These are phyloP conservation scores for Asclepias syriaca DNA, from an alignment of 257 asterid species.

Conservation along the genomic window DNA sequence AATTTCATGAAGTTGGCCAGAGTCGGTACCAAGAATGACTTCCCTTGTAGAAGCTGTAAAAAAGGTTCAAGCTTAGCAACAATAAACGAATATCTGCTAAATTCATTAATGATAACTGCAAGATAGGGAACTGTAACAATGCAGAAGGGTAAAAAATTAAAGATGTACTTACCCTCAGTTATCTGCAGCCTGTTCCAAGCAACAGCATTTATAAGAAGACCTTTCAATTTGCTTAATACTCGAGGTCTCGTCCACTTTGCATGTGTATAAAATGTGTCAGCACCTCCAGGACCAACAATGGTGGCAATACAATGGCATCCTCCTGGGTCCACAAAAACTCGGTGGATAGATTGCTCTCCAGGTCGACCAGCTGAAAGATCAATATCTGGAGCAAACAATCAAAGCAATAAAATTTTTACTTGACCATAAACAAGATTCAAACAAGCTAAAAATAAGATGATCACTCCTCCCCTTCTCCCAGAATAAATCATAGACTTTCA, in stretches of 20 bases:
- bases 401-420: background rate
- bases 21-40: slow-evolving; percentile 80
- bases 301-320: slow-evolving; percentile 94
- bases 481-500: background rate
- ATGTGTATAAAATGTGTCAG: slow-evolving; percentile 87
- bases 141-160: background rate
- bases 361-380: slow-evolving; percentile 88
- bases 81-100: background rate
- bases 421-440: background rate
- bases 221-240: slow-evolving; percentile 64
- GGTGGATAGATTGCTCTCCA: slow-evolving; percentile 89
- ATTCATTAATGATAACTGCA: background rate
- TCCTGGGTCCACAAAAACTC: slow-evolving; percentile 92
- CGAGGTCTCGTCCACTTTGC: slow-evolving; percentile 97
- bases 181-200: slow-evolving; percentile 94
- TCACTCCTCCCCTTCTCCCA: background rate
- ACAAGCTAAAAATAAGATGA: background rate
- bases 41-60: slow-evolving; percentile 86
- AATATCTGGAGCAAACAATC: slow-evolving; percentile 44
- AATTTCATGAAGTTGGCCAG: slow-evolving; percentile 90
- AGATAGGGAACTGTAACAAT: background rate
- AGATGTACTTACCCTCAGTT: slow-evolving; percentile 57
- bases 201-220: slow-evolving; percentile 70
- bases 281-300: slow-evolving; percentile 82
- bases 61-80: slow-evolving; percentile 14